These are phyloP conservation scores for Decorospora gaudefroyi DNA, from an alignment of 2,329 filamentous ascomycete species.

Conservation along the genomic window DNA sequence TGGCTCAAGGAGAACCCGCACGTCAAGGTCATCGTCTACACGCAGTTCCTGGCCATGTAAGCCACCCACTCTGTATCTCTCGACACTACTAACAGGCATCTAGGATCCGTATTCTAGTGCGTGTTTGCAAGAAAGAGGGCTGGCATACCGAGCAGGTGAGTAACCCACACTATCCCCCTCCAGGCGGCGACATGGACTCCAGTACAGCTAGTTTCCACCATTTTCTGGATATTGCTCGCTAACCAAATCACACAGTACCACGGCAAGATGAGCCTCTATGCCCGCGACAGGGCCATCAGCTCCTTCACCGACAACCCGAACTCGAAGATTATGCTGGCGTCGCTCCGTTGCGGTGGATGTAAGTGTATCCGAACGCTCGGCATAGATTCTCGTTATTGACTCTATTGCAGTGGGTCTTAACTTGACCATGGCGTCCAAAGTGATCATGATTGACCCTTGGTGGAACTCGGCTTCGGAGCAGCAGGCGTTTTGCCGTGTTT, in stretches of 20 bases:
- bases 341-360: conserved; percentile 61
- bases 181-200: conserved; percentile 1
- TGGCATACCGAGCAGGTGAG: conserved; percentile 55
- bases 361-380: conserved; percentile 4
- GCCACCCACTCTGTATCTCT: not conserved
- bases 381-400: conserved; percentile 1
- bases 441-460: conserved; percentile 57
- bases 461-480: conserved; percentile 66
- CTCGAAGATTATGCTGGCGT: conserved; percentile 58
- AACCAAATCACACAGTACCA: conserved; percentile 46
- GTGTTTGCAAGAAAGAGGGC: conserved; percentile 55
- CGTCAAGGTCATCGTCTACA: conserved; percentile 65
- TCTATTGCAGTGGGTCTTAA: conserved; percentile 56
- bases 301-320: conserved; percentile 52
- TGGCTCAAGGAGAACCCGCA: conserved; percentile 52
- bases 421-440: conserved; percentile 59
- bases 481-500: conserved; percentile 68
- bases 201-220: not conserved
- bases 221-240: conserved; percentile 1
- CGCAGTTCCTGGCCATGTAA: conserved; percentile 60
- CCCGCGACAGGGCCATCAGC: conserved; percentile 54
- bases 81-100: conserved; percentile 6
- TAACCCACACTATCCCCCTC: not conserved
- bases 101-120: conserved; percentile 55
- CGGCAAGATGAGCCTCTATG: conserved; percentile 54